Evolutionary conservation across 2,329 filamentous ascomycete species (phyloP).

Genomic region (Lachnellula suecica): DNA sequence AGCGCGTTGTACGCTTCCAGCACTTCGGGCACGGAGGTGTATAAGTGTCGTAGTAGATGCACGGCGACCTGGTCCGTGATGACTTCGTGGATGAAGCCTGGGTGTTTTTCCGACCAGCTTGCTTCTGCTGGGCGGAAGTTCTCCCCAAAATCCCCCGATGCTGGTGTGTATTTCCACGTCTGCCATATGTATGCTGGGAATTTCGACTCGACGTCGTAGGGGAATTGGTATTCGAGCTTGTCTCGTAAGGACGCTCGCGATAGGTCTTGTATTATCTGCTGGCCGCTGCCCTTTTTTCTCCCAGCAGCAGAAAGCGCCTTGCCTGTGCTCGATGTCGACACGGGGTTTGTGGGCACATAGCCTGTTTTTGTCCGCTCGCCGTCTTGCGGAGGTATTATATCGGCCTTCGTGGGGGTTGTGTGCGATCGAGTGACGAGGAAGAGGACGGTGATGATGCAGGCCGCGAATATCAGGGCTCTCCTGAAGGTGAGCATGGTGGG

Average conservation of each 20-base stretch:
- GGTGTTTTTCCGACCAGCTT: slow-evolving; percentile 85
- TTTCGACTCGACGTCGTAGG: slow-evolving; percentile 83
- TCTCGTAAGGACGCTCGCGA: slow-evolving; percentile 69
- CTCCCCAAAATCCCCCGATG: slow-evolving; percentile 71
- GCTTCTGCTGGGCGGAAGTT: slow-evolving; percentile 80
- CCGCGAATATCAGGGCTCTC: slow-evolving; percentile 71
- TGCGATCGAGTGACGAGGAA: slow-evolving; percentile 67
- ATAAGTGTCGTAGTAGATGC: slow-evolving; percentile 81
- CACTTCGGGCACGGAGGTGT: slow-evolving; percentile 77
- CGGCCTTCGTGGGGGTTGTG: slow-evolving; percentile 18
- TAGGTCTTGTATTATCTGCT: slow-evolving; percentile 49
- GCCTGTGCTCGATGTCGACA: slow-evolving; percentile 15
- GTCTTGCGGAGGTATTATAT: slow-evolving; percentile 7
- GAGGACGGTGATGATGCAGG: slow-evolving; percentile 67
- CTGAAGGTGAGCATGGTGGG: slow-evolving; percentile 73
- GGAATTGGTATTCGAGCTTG: slow-evolving; percentile 90
- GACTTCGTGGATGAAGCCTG: slow-evolving; percentile 92
- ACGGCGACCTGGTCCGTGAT: slow-evolving; percentile 87
- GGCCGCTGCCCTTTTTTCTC: slow-evolving; percentile 17
- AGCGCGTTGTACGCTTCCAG: slow-evolving; percentile 73
- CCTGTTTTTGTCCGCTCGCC: slow-evolving; percentile 11
- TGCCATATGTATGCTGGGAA: slow-evolving; percentile 99
- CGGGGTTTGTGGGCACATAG: slow-evolving; percentile 10
- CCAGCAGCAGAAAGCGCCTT: slow-evolving; percentile 4
- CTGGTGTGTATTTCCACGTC: slow-evolving; percentile 90